Evolutionary conservation across 2,329 filamentous ascomycete genomes (phyloP).

Genomic region (Sporothrix globosa): DNA sequence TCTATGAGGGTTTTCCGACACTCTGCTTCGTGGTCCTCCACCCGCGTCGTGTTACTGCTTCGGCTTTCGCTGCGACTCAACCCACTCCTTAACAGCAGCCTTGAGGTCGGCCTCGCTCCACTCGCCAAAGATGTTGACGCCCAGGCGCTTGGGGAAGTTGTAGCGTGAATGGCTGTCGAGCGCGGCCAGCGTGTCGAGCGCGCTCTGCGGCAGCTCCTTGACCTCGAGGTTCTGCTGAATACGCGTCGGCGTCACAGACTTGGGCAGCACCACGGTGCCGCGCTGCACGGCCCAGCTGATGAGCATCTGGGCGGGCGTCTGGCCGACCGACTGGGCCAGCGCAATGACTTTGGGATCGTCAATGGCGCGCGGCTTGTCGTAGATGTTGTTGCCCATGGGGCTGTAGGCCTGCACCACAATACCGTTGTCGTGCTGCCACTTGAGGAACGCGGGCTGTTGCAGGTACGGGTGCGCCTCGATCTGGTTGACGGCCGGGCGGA

Average conservation of each 20-base stretch:
- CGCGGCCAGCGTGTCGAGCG: slow-evolving; percentile 58
- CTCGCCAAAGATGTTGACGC: slow-evolving; percentile 51
- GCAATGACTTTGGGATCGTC: slow-evolving; percentile 27
- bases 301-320: slow-evolving; percentile 72
- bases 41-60: background rate
- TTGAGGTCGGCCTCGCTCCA: slow-evolving; percentile 24
- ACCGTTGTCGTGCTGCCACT: slow-evolving; percentile 56
- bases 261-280: slow-evolving; percentile 76
- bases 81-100: slow-evolving; percentile 31
- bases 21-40: background rate
- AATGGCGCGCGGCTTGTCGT: slow-evolving; percentile 28
- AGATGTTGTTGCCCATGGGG: slow-evolving; percentile 53
- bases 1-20: background rate
- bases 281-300: slow-evolving; percentile 86
- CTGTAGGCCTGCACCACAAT: slow-evolving; percentile 68
- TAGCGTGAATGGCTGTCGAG: slow-evolving; percentile 61
- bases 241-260: slow-evolving; percentile 58
- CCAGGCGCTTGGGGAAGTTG: slow-evolving; percentile 53
- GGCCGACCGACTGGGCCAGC: slow-evolving; percentile 28
- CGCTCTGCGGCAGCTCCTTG: slow-evolving; percentile 55
- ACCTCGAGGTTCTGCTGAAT: slow-evolving; percentile 58
- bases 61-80: slow-evolving; percentile 18
- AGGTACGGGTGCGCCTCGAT: slow-evolving; percentile 73
- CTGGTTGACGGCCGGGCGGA: slow-evolving; percentile 60
- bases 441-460: slow-evolving; percentile 59